phyloP scores from a whole-genome alignment of 441 rosid species.

The Cnidoscolus chayamansa region DNA sequence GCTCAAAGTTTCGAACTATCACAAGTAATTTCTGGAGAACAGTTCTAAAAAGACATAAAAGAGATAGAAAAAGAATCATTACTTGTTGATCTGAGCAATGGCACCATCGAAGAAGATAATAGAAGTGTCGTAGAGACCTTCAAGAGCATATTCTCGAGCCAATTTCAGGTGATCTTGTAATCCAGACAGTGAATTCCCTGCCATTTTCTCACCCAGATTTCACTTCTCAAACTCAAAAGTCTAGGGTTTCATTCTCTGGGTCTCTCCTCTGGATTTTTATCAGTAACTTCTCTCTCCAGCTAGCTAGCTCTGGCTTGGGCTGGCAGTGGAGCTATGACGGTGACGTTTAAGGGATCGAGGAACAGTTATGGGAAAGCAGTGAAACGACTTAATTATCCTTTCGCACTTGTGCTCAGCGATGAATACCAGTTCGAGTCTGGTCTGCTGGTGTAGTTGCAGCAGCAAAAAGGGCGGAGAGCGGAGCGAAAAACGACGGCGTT shows the following conservation, averaged over 20 bases:
- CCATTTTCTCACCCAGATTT: conserved; percentile 35
- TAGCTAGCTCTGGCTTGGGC: neutral
- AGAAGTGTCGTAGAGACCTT: conserved; percentile 96
- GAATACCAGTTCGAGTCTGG: too few species aligned
- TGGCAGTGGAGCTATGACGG: conserved; percentile 29
- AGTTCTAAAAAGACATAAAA: neutral
- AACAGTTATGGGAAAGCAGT: neutral
- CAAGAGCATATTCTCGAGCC: conserved; percentile 94
- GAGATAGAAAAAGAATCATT: conserved; percentile 18
- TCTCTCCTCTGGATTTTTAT: neutral
- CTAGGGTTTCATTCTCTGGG: conserved; percentile 31
- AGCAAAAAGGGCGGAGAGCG: too few species aligned
- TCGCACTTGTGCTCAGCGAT: too few species aligned
- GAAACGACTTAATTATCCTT: conserved; percentile 25
- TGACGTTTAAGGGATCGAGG: conserved; percentile 37
- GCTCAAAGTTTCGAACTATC: conserved; percentile 5
- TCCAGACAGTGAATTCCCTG: conserved; percentile 63
- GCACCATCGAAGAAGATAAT: conserved; percentile 99
- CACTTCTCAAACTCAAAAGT: conserved; percentile 7
- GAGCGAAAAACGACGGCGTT: too few species aligned
- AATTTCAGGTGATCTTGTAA: conserved; percentile 93
- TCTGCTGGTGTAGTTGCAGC: neutral
- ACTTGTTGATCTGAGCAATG: conserved; percentile 99
- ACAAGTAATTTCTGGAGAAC: neutral
- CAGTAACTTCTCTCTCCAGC: neutral